Evolutionary conservation across 768 basidiomycete species (phyloP).

Genomic region (Tricholoma terreum): DNA sequence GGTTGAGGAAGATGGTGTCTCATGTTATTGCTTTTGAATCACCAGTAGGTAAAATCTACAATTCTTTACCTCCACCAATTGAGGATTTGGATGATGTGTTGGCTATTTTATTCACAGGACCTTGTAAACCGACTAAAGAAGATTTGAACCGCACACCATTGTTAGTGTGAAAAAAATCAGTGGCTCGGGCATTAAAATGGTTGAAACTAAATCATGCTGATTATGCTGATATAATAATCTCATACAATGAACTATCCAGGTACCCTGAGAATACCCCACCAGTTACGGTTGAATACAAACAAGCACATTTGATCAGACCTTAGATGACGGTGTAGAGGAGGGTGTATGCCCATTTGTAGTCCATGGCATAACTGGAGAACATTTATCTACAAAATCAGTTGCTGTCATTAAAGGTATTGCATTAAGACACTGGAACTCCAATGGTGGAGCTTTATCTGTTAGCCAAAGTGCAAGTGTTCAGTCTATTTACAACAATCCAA

Average conservation of each 20-base stretch:
- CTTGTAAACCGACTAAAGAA: constrained; percentile 16
- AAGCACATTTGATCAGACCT: constrained; percentile 23
- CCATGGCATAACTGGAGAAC: constrained; percentile 30
- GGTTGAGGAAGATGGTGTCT: constrained; percentile 29
- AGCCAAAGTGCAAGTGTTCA: constrained; percentile 20
- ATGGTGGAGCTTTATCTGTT: constrained; percentile 24
- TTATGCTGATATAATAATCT: constrained; percentile 29
- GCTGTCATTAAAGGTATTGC: constrained; percentile 14
- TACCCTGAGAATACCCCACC: constrained; percentile 22
- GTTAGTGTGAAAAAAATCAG: neutral
- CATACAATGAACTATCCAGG: constrained; percentile 17
- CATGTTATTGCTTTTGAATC: constrained; percentile 30
- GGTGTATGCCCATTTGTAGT: constrained; percentile 36
- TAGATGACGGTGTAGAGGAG: constrained; percentile 23
- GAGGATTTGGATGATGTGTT: constrained; percentile 30
- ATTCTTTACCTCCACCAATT: constrained; percentile 25
- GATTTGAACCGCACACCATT: constrained; percentile 15
- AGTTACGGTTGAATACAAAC: constrained; percentile 21
- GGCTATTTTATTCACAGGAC: constrained; percentile 30
- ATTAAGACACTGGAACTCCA: constrained; percentile 21
- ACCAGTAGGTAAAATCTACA: constrained; percentile 29
- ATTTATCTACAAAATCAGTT: constrained; percentile 23
- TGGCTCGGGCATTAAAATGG: constrained; percentile 29
- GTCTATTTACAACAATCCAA: too few relatives aligned
- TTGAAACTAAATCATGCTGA: constrained; percentile 31